Base-by-base conservation (phyloP, 495 filamentous ascomycete genomes). In the Tuber aestivum region DNA sequence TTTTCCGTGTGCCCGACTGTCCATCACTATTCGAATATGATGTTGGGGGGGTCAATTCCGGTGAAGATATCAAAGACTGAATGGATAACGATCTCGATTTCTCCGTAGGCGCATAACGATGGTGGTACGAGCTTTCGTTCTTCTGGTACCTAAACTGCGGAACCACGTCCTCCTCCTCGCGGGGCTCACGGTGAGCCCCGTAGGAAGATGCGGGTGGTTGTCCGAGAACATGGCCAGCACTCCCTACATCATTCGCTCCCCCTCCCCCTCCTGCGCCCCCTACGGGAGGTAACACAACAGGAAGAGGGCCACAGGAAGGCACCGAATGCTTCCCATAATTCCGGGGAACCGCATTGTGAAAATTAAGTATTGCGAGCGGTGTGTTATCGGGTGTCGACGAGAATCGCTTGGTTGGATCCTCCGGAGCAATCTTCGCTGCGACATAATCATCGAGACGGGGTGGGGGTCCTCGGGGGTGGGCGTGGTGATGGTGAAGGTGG, bases 1-100 rank as follows among this genome's bases (percentile, higher is more conserved):
- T 50, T 68, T 82, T 82, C 69, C 80, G 74, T n/a, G 68, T 73
- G 44, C 81, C 78, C 41, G 77, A 77, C 23, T 21, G 50, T 21
- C 76, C 75, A 23, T 73, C 74, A 3, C 65, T 72, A 68, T 69
- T 73, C 37, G 78, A 74, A 70, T 82, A 78, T 37, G 83, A 78
- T 27, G 78, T 78, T 9, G 75, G 77, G 48, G 82, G 77, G 41
- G 72, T 84, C 82, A 21, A 82, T 80, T 72, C 84, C 80, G 74
- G 84, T 78, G 69, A 82, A 79, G 70, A 83, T 81, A 79, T 86
- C 83, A 82, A 56, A 38, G 77, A 82, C 41, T 82, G 81, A 32
- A 82, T 82, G 32, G 74, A 77, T 41, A 82, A 48, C 27, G 73
- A 75, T 20, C 79, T 50, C n/a, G 77, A 69, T 65, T 76, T 79